Percentiles rank a stretch among this genome's conserved stretches.
phyloP scores from a whole-genome alignment of 164 flowering plant genomes.

The Chimonanthus salicifolius region DNA sequence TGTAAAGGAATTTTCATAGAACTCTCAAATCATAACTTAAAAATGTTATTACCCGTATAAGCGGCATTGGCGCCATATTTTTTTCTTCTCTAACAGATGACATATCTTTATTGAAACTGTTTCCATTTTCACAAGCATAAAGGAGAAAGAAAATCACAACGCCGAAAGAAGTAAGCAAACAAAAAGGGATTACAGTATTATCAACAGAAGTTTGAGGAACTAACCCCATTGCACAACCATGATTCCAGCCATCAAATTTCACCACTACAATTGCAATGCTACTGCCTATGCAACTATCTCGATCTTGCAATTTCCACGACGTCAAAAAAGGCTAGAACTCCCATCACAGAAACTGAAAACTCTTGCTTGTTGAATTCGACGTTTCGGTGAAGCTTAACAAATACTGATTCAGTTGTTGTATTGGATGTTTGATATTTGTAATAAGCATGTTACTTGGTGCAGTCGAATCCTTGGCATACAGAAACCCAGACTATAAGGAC shows the following conservation, averaged over 20 bases:
- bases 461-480: slow-evolving; percentile 76
- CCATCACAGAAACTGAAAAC: background rate
- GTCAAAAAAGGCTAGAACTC: background rate
- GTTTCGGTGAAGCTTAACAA: background rate
- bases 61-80: background rate
- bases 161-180: background rate
- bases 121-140: background rate
- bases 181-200: background rate
- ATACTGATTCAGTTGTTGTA: background rate
- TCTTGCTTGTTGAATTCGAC: background rate
- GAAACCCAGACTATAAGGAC: slow-evolving; percentile 78
- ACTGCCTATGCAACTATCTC: background rate
- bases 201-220: background rate
- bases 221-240: background rate
- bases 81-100: no score
- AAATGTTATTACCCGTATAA: background rate
- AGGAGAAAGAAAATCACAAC: background rate
- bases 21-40: background rate
- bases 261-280: background rate
- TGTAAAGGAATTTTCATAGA: background rate
- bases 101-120: background rate
- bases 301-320: background rate
- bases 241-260: background rate
- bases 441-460: slow-evolving; percentile 44
- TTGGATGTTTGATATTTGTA: background rate